Evolutionary conservation across 768 basidiomycete genomes (phyloP).

Genomic region (Coprinopsis strossmayeri): DNA sequence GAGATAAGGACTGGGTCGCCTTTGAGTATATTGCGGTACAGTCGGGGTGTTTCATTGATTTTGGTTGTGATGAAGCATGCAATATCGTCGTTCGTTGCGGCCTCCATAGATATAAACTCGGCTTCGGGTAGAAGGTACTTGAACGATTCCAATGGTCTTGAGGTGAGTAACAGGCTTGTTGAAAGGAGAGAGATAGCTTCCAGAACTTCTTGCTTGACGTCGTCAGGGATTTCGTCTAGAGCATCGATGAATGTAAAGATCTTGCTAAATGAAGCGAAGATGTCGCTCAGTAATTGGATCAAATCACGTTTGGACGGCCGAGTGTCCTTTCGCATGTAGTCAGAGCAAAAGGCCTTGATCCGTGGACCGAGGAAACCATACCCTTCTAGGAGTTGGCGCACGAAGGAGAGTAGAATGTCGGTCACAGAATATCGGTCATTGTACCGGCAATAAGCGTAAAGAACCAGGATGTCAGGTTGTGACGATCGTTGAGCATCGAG

Average conservation of each 20-base stretch:
- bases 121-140: not conserved
- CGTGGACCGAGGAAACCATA: not conserved
- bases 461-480: not conserved
- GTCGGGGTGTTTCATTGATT: not conserved
- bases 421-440: not conserved
- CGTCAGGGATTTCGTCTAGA: slow-evolving; percentile 1
- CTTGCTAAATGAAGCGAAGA: not conserved
- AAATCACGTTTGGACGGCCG: not conserved
- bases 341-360: not conserved
- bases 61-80: not conserved
- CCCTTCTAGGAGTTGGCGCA: slow-evolving; percentile 1
- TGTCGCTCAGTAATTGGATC: not conserved
- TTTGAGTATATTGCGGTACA: not conserved
- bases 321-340: not conserved
- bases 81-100: slow-evolving; percentile 1
- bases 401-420: not conserved
- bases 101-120: not conserved
- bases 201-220: slow-evolving; percentile 1
- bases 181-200: not conserved
- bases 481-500: not conserved
- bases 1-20: not conserved
- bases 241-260: slow-evolving; percentile 1
- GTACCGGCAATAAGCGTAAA: not conserved
- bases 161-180: not conserved
- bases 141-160: not conserved